phyloP scores from a whole-genome alignment of 83 land plant genomes.

The Picea engelmannii region DNA sequence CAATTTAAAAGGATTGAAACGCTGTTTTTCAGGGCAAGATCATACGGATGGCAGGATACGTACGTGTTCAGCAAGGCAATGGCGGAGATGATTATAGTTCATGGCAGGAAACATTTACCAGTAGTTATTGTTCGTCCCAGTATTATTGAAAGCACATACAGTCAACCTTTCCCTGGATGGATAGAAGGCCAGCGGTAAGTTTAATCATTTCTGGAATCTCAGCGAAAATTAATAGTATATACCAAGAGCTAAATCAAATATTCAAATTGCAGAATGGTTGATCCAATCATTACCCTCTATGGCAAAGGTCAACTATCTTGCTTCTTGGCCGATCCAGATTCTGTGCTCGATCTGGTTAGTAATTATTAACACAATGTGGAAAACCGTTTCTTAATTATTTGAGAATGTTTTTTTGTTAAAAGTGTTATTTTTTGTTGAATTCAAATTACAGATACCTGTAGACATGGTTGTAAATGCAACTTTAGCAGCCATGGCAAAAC shows the following conservation, averaged over 20 bases:
- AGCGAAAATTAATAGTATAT: too few species aligned
- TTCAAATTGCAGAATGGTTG: constrained; percentile 50
- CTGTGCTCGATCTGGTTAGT: background rate
- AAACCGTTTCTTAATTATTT: too few species aligned
- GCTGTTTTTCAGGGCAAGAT: constrained; percentile 75
- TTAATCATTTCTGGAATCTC: too few species aligned
- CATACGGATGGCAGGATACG: constrained; percentile 93
- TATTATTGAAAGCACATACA: constrained; percentile 79
- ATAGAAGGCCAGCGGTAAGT: constrained; percentile 83
- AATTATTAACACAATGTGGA: too few species aligned
- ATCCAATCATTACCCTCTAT: background rate
- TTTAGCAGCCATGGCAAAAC: too few species aligned
- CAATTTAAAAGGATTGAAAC: too few species aligned
- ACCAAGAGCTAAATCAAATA: background rate
- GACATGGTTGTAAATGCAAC: too few species aligned
- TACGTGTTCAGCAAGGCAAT: constrained; percentile 94
- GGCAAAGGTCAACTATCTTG: background rate
- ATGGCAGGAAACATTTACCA: constrained; percentile 66
- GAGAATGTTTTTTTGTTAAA: too few species aligned
- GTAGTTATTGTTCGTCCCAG: constrained; percentile 81
- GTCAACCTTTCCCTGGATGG: constrained; percentile 94
- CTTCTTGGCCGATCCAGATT: background rate
- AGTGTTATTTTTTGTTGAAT: too few species aligned
- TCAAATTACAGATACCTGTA: too few species aligned
- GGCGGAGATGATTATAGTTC: constrained; percentile 84